Evolutionary conservation across 768 basidiomycete species (phyloP).

Genomic region (Suillus alpinus): DNA sequence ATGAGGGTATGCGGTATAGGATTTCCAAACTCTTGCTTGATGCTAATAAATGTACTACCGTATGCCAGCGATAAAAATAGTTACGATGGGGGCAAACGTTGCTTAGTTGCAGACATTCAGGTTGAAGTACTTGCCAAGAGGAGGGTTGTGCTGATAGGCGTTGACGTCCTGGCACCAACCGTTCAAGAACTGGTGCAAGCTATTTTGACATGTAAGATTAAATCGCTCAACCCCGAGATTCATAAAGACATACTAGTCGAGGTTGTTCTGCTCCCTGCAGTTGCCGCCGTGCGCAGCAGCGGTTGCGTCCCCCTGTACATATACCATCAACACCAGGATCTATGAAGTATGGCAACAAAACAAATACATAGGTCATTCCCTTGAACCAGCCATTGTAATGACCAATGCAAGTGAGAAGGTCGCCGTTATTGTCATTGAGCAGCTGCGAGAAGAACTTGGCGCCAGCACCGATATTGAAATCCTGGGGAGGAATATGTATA

Average conservation of each 20-base stretch:
- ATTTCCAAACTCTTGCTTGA: background rate
- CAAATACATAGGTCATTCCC: slow-evolving; percentile 54
- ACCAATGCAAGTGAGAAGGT: slow-evolving; percentile 59
- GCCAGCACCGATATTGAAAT: slow-evolving; percentile 71
- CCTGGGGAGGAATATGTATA: slow-evolving; percentile 32
- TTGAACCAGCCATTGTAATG: slow-evolving; percentile 72
- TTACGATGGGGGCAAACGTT: background rate
- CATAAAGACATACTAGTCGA: slow-evolving; percentile 67
- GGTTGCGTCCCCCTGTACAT: slow-evolving; percentile 49
- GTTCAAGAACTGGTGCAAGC: slow-evolving; percentile 68
- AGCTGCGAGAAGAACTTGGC: slow-evolving; percentile 60
- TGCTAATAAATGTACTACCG: background rate
- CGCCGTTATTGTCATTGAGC: slow-evolving; percentile 38
- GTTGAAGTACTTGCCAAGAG: slow-evolving; percentile 69
- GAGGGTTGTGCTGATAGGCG: slow-evolving; percentile 40
- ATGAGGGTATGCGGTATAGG: background rate
- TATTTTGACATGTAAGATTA: slow-evolving; percentile 24
- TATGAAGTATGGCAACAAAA: slow-evolving; percentile 13
- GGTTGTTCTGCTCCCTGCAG: slow-evolving; percentile 78
- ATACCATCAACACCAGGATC: background rate
- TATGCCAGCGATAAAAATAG: background rate
- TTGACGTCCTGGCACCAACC: slow-evolving; percentile 67
- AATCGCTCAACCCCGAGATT: background rate
- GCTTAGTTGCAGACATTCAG: slow-evolving; percentile 36
- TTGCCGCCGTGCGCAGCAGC: slow-evolving; percentile 52